Conservation (phyloP, 2,329 filamentous ascomycete species). For the Calycina marina region DNA sequence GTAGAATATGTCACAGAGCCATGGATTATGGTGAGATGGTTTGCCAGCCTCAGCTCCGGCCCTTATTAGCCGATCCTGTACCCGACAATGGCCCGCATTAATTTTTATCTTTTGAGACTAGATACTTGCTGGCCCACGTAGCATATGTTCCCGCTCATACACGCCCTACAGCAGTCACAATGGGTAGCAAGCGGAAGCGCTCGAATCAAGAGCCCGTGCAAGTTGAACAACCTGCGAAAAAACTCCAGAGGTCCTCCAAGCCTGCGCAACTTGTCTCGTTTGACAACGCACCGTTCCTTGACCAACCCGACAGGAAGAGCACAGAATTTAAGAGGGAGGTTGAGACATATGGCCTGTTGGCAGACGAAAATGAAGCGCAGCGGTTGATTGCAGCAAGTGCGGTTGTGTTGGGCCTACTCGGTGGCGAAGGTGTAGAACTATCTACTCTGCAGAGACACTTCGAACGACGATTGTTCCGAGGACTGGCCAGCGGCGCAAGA, state of each 20-base stretch:
- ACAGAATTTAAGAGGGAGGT: slow-evolving; percentile 44
- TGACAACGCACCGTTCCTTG: slow-evolving; percentile 31
- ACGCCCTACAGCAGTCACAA: no score
- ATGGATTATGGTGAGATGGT: no score
- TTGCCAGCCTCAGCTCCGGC: no score
- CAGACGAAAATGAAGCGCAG: slow-evolving; percentile 41
- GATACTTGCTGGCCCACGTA: not conserved
- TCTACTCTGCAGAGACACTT: slow-evolving; percentile 41
- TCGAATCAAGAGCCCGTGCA: slow-evolving; percentile 12
- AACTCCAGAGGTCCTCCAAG: slow-evolving; percentile 13
- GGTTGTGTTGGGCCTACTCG: slow-evolving; percentile 40
- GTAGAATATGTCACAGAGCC: no score
- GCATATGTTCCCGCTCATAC: no score
- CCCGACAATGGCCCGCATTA: no score
- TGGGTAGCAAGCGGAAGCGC: slow-evolving; percentile 32
- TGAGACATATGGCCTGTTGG: slow-evolving; percentile 43
- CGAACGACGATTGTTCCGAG: slow-evolving; percentile 62
- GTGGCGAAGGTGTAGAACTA: slow-evolving; percentile 34
- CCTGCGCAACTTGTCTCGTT: slow-evolving; percentile 5
- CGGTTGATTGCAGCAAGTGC: slow-evolving; percentile 43
- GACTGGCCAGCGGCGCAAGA: slow-evolving; percentile 80
- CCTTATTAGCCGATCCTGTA: no score
- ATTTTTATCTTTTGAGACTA: not conserved
- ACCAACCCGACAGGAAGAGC: slow-evolving; percentile 28
- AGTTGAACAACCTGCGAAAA: slow-evolving; percentile 14